Percentiles rank a stretch among this genome's conserved stretches.
Evolutionary conservation across 345 rosid species (phyloP).

Genomic region (Salix suchowensis): DNA sequence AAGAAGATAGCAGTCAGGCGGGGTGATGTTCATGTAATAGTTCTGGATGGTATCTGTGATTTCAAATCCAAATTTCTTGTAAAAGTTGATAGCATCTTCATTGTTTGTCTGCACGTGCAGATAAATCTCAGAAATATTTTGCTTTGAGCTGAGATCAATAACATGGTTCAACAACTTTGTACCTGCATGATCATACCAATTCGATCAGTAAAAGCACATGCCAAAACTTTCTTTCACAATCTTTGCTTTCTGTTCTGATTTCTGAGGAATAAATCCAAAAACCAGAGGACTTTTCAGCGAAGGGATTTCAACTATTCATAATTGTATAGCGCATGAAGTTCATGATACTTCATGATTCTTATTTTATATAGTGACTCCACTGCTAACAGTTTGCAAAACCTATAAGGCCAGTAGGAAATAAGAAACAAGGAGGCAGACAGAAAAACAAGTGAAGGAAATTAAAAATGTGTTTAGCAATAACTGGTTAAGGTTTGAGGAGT

Average conservation of each 20-base stretch:
- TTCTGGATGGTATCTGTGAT: slow-evolving; percentile 78
- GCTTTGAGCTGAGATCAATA: slow-evolving; percentile 69
- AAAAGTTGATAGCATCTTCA: slow-evolving; percentile 91
- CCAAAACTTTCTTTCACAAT: slow-evolving; percentile 1
- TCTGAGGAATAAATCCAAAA: not conserved
- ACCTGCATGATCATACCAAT: slow-evolving; percentile 45
- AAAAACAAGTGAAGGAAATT: not conserved
- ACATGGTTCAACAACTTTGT: slow-evolving; percentile 82
- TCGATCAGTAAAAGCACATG: not conserved
- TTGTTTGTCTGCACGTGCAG: slow-evolving; percentile 97
- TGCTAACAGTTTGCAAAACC: not conserved
- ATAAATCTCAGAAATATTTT: slow-evolving; percentile 71
- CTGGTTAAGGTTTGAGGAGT: not conserved
- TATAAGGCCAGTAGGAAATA: not conserved
- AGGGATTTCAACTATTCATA: not conserved
- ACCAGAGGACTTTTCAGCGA: not conserved
- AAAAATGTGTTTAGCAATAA: not conserved
- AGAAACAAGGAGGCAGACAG: not conserved
- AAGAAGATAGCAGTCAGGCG: slow-evolving; percentile 81
- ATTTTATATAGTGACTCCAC: not conserved
- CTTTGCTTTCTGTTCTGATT: not conserved
- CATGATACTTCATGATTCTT: too few relatives aligned
- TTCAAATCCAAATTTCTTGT: slow-evolving; percentile 87
- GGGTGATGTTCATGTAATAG: slow-evolving; percentile 77
- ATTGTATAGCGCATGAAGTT: not conserved